A percentile compares a stretch with the other conserved stretches of the same genome.
Evolutionary conservation across 192 early-diverging fungal genomes (phyloP).

Genomic region (Dissophora globulifera): DNA sequence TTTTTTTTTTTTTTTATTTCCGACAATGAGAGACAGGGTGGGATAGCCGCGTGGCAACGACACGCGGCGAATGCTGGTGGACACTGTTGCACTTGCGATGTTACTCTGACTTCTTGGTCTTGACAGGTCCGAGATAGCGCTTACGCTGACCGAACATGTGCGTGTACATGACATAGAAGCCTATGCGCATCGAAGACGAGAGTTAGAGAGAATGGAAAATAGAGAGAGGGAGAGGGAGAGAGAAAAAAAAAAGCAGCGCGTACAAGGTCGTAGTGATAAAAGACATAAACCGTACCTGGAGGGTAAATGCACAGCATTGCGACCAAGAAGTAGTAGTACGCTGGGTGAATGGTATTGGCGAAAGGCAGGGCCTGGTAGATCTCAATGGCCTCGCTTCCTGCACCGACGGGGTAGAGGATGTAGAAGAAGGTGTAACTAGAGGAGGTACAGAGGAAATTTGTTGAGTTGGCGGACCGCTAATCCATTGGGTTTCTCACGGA

Average conservation of each 20-base stretch:
- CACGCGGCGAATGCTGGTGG: too few species aligned
- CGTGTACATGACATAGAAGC: constrained; percentile 86
- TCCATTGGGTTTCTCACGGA: constrained; percentile 28
- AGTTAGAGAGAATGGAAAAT: constrained; percentile 4
- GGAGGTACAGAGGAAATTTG: constrained; percentile 30
- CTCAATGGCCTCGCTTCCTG: constrained; percentile 83
- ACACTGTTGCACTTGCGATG: too few species aligned
- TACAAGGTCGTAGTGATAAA: too few species aligned
- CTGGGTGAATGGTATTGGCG: constrained; percentile 58
- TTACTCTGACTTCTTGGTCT: constrained; percentile 52
- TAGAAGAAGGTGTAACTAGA: constrained; percentile 94
- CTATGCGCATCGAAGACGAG: constrained; percentile 35
- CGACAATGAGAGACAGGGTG: too few species aligned
- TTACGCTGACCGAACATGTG: constrained; percentile 93
- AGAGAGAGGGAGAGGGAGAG: not conserved
- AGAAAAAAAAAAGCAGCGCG: not conserved
- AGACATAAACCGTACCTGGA: constrained; percentile 69
- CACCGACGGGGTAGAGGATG: constrained; percentile 92
- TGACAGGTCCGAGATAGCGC: constrained; percentile 71
- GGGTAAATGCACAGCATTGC: constrained; percentile 73
- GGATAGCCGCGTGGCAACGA: too few species aligned
- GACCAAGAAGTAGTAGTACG: constrained; percentile 69
- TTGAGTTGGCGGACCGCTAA: constrained; percentile 21
- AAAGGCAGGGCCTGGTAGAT: constrained; percentile 77
- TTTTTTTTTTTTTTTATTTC: not conserved